Base-by-base conservation (phyloP, 768 basidiomycete species). In the Zangia roseola region DNA sequence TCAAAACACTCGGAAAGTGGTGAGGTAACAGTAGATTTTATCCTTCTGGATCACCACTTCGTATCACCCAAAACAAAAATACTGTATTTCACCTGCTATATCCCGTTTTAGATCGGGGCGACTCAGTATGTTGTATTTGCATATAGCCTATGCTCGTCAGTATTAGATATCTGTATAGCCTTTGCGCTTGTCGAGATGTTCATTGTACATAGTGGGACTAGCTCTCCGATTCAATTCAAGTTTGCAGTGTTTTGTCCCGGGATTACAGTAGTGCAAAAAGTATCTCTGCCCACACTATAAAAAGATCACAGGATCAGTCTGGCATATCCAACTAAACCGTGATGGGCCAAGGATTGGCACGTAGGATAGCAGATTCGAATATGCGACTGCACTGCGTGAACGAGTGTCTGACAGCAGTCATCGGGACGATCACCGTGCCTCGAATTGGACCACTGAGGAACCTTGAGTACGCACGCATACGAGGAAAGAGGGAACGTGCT, bases 1-100 rank as follows among this genome's bases (percentile, higher is more conserved):
- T 75, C 57, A 73, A 67, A 58, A 65, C 61, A 21, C 56, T 72
- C 26, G 73, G 72, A 10, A 57, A 67, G 41, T 79, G 79, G 77
- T 80, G 58, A 69, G 47, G 46, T 33, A 6, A 17, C 26, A 4
- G 4, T 8, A 9, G 7, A 31, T 16, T 34, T 46, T 16, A 26
- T 34, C 8, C 4, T 38, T 24, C 30, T 60, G 43, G 24, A 40
- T 40, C 8, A 8, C 28, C 45, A 40, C 21, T 31, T 33, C 19
- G 8, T 14, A 37, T 25, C 3, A 9, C 21, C 17, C 34, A 12
- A 38, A 39, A 21, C 30, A 5, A 13, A 5, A 13, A 28, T 46
- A 59, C 12, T 52, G 49, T 60, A 60, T 39, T 23, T 16, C 14
- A 55, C 21, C 16, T 16, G 24, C 33, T 14, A n/a, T 8, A 17